A percentile compares a stretch with the other conserved stretches of the same genome.
Conservation (phyloP, 2,329 filamentous ascomycete species). For the Geosmithia flava region DNA sequence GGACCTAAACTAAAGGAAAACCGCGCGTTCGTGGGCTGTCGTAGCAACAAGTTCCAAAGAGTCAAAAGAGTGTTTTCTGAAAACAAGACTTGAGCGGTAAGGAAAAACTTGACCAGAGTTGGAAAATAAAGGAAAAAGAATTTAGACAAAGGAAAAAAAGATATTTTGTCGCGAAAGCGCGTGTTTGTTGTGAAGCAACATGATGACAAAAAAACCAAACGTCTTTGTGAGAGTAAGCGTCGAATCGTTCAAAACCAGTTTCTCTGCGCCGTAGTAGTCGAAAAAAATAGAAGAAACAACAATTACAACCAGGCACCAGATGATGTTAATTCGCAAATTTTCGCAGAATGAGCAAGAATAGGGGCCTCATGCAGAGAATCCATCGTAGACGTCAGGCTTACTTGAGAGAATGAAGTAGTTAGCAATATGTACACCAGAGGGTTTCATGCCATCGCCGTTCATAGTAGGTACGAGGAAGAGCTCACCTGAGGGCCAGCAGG, state of each 20-base stretch:
- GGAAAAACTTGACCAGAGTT: too few species aligned
- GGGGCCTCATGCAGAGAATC: background rate
- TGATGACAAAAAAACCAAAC: too few species aligned
- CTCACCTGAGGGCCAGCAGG: conserved; percentile 22
- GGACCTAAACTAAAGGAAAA: conserved; percentile 9
- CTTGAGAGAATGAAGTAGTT: conserved; percentile 19
- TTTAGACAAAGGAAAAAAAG: background rate
- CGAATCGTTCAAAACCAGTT: background rate
- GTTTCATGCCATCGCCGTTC: conserved; percentile 6
- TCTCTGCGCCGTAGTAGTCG: background rate
- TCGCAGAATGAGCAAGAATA: background rate
- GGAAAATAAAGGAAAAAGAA: background rate
- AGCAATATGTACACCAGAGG: background rate
- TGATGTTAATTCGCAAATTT: background rate
- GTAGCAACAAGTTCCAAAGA: background rate
- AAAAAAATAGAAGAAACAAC: background rate
- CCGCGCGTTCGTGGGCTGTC: background rate
- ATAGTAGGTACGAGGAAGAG: background rate
- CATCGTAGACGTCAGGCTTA: conserved; percentile 10
- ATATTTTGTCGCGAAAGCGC: background rate
- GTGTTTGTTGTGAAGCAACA: background rate
- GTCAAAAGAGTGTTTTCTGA: background rate
- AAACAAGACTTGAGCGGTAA: too few species aligned
- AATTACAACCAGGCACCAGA: background rate
- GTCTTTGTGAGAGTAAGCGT: too few species aligned